Evolutionary conservation across 2,329 filamentous ascomycete species (phyloP).

Genomic region (Aspergillus cejpii): DNA sequence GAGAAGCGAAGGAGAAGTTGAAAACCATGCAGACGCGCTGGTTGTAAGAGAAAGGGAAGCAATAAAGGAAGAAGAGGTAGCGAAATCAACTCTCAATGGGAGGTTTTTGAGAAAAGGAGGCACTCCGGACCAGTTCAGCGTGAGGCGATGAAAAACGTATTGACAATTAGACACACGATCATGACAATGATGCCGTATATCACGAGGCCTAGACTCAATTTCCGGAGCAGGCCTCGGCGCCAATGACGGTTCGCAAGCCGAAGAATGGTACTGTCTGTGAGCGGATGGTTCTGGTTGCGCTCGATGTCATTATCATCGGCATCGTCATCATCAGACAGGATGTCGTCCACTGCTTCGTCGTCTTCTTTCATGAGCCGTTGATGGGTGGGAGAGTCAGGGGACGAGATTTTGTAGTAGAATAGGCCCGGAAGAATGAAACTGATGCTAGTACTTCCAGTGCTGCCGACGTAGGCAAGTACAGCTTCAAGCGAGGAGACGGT

Average conservation of each 20-base stretch:
- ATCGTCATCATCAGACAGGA: conserved; percentile 38
- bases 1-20: neutral
- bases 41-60: neutral
- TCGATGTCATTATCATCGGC: conserved; percentile 31
- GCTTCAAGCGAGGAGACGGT: conserved; percentile 84
- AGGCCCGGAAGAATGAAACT: conserved; percentile 93
- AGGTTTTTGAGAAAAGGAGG: neutral
- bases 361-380: conserved; percentile 85
- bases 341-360: conserved; percentile 59
- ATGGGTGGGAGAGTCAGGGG: conserved; percentile 77
- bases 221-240: conserved; percentile 60
- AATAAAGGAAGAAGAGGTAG: neutral
- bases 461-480: conserved; percentile 90
- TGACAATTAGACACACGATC: conserved; percentile 78
- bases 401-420: conserved; percentile 98
- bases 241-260: conserved; percentile 58
- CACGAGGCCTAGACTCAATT: conserved; percentile 65
- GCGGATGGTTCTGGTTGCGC: conserved; percentile 38
- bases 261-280: conserved; percentile 53
- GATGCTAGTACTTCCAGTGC: conserved; percentile 89
- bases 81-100: neutral
- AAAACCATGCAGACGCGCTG: neutral
- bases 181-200: conserved; percentile 84
- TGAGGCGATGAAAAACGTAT: conserved; percentile 67
- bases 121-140: conserved; percentile 43